Evolutionary conservation across 2,329 filamentous ascomycete genomes (phyloP).

Genomic region (Capronia coronata): DNA sequence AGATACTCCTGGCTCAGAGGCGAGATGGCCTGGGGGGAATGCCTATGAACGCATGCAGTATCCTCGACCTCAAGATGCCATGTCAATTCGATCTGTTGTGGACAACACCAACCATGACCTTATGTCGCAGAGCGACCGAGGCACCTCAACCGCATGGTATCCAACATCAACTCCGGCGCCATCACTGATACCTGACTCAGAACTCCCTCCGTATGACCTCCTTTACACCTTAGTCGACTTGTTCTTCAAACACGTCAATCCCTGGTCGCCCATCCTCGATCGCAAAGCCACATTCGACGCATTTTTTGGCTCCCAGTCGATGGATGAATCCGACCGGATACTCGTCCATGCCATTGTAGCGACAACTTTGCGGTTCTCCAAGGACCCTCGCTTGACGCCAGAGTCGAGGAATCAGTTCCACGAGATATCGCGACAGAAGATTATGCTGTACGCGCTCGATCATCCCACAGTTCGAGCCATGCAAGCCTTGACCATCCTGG

Average conservation of each 20-base stretch:
- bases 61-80: slow-evolving; percentile 22
- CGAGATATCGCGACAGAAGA: slow-evolving; percentile 73
- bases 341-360: slow-evolving; percentile 83
- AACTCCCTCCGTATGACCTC: slow-evolving; percentile 65
- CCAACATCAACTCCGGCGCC: slow-evolving; percentile 17
- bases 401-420: slow-evolving; percentile 70
- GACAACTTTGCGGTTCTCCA: slow-evolving; percentile 77
- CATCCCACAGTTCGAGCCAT: slow-evolving; percentile 82
- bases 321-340: slow-evolving; percentile 66
- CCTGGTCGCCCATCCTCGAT: slow-evolving; percentile 86
- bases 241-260: slow-evolving; percentile 74
- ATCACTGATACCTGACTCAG: slow-evolving; percentile 14
- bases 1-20: slow-evolving; percentile 21
- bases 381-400: slow-evolving; percentile 65
- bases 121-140: slow-evolving; percentile 19
- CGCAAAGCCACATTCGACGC: slow-evolving; percentile 73
- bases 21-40: slow-evolving; percentile 16
- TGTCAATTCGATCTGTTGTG: slow-evolving; percentile 24
- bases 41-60: slow-evolving; percentile 26
- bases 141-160: slow-evolving; percentile 15
- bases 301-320: slow-evolving; percentile 56
- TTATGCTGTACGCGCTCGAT: slow-evolving; percentile 79
- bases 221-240: slow-evolving; percentile 66
- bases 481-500: slow-evolving; percentile 79
- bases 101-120: slow-evolving; percentile 16